Base-by-base conservation (phyloP, 768 basidiomycete genomes). In the Mycena amicta region DNA sequence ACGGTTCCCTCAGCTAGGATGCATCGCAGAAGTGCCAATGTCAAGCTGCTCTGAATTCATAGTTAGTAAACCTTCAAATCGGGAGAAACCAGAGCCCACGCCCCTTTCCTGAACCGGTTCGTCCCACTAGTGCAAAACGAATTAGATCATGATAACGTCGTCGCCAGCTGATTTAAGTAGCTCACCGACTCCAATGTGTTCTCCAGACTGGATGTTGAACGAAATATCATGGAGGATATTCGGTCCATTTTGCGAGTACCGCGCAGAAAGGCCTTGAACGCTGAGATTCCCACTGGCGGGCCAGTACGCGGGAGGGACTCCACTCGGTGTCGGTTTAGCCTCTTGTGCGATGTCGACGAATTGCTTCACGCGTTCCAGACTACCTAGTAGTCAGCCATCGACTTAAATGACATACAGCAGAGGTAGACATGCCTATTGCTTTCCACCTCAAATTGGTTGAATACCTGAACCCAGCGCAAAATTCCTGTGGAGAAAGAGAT, bases 331-430 rank as follows among this genome's bases (percentile, higher is more conserved):
- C 0, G 77, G 60, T 52, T 74, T 71, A 0, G 77, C 76, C 65
- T 87, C 85, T 61, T 83, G 82, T 46, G 84, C 83, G 45, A 84
- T 82, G 22, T 74, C 67, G 30, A 86, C 67, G 64, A 84, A 86
- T 33, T 80, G 77, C 53, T 83, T 73, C 46, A 86, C 77, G 33
- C 84, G 76, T 66, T 84, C 77, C 29, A 80, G 60, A 53, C 80
- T 53, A 20, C 25, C 39, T 80, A 51, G 79, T 80, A 37, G 33
- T 37, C 33, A 37, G 70, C 68, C 70, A 78, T 61, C 23, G 74
- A 52, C 74, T 31, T 72, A 67, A 1, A 75, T 68, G 20, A 62
- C 6, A 3, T n/a, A 27, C 22, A 20, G 22, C 5, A n/a, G 0
- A 29, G 47, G 30, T 15, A 20, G 12, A 49, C 8, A 22, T 22